Evolutionary conservation across 2,329 filamentous ascomycete genomes (phyloP).

Genomic region (Phoma herbarum): DNA sequence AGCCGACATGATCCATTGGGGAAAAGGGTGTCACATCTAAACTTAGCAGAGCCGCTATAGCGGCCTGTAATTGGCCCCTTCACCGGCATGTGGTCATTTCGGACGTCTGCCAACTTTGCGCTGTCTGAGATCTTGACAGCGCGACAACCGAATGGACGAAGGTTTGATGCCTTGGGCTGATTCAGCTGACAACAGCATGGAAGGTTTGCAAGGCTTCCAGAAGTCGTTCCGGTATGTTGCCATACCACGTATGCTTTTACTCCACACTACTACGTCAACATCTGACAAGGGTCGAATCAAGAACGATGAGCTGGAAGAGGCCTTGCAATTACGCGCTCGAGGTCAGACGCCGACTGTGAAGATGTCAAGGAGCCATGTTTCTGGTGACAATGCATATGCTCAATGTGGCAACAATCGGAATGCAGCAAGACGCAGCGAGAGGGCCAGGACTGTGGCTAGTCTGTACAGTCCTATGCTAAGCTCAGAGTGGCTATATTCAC

Average conservation of each 20-base stretch:
- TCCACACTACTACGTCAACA: background rate
- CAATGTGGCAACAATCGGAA: background rate
- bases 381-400: too few species aligned
- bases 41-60: slow-evolving; percentile 43
- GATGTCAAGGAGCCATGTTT: background rate
- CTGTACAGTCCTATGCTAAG: background rate
- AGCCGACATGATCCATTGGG: slow-evolving; percentile 14
- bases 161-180: slow-evolving; percentile 10
- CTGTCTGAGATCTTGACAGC: slow-evolving; percentile 23
- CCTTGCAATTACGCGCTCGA: background rate
- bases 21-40: slow-evolving; percentile 46
- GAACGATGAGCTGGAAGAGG: background rate
- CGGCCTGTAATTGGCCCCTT: slow-evolving; percentile 37
- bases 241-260: background rate
- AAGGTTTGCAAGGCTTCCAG: slow-evolving; percentile 33
- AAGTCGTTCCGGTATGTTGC: slow-evolving; percentile 29
- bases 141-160: slow-evolving; percentile 13
- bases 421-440: background rate
- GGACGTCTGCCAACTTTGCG: slow-evolving; percentile 14
- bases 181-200: slow-evolving; percentile 18
- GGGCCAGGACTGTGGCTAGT: background rate
- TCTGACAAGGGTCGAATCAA: background rate
- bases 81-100: slow-evolving; percentile 14
- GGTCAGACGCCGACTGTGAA: background rate
- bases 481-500: background rate